Evolutionary conservation across 805 yeast genomes (phyloP), one percentile per base, ranked within the genome.

Genomic region (Saccharomycopsis guyanensis): DNA sequence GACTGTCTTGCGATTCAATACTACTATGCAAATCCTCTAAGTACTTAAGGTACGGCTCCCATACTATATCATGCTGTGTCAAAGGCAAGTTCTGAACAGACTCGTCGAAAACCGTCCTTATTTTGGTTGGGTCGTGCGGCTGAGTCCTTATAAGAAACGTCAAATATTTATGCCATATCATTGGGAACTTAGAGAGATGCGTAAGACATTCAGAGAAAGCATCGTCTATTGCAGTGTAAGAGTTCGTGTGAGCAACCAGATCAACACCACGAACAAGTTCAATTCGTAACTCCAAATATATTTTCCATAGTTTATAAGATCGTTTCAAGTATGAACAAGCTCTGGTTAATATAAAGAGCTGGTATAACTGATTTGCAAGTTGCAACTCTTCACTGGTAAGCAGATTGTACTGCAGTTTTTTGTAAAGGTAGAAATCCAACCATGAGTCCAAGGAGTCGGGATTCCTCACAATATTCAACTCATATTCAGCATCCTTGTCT

Each of bases 241-340:
- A 70, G 3, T 50, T 46, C 18, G 46, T 53, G 49, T 61, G 54
- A 40, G 57, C 55, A 29, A 59, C 53, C 3, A 65, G 64, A 51
- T 61, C 58, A 18, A 65, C 46, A 2, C 52, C 51, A 8, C 55
- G 43, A 4, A 66, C 53, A 12, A 62, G 51, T 2, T 58, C 59
- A 0, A 66, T 51, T 22, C 80, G 58, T 22, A 72, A 52, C 19
- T 69, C 69, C 20, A 78, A 52, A 53, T 76, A 78, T 7, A 59
- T 36, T 46, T 62, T 60, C 87, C 87, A 82, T 20, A 82, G 56
- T 52, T 74, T 71, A 51, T 70, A 70, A 2, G 78, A 73, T 42
- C 73, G 58, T 5, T 66, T 67, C 12, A 76, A 55, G 8, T 59
- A 55, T 6, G 55, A 52, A 13, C 74, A 69, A 0, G 84, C 80